A percentile compares a stretch with the other conserved stretches of the same genome.
These are phyloP conservation scores for Solidago caesia DNA, from an alignment of 129 eudicot species.

Conservation along the genomic window DNA sequence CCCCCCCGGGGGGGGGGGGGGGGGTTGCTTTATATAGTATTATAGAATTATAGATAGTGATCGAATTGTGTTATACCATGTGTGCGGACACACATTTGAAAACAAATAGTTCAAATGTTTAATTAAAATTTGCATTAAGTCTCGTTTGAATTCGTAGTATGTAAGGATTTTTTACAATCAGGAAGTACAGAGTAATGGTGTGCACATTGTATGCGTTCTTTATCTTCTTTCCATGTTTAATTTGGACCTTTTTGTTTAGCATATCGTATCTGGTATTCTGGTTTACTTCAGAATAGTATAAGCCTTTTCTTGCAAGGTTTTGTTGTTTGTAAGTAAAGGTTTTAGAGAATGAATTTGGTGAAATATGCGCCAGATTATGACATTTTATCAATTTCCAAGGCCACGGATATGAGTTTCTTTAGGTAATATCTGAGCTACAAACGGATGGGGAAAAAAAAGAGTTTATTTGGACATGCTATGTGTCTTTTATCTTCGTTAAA, in stretches of 20 bases:
- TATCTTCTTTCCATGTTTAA: too few relatives aligned
- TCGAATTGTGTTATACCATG: neutral
- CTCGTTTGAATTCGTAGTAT: neutral
- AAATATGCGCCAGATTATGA: neutral
- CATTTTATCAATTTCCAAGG: neutral
- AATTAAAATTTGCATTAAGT: neutral
- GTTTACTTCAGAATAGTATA: too few relatives aligned
- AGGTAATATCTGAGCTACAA: neutral
- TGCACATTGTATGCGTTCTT: too few relatives aligned
- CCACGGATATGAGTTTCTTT: neutral
- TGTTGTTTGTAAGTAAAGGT: neutral
- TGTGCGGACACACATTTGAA: neutral
- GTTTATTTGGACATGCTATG: conserved; percentile 1
- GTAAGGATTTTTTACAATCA: neutral
- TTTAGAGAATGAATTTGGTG: neutral
- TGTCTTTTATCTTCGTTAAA: conserved; percentile 10
- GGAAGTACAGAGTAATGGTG: conserved; percentile 2
- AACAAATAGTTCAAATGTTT: too few relatives aligned
- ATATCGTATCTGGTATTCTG: too few relatives aligned
- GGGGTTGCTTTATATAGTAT: too few relatives aligned
- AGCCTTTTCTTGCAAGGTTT: neutral
- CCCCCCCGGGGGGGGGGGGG: too few relatives aligned
- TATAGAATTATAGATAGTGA: too few relatives aligned
- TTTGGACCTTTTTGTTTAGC: too few relatives aligned
- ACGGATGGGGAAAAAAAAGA: too few relatives aligned